Base-by-base conservation (phyloP, 2,329 filamentous ascomycete species). In the Leptodontidium sp. region DNA sequence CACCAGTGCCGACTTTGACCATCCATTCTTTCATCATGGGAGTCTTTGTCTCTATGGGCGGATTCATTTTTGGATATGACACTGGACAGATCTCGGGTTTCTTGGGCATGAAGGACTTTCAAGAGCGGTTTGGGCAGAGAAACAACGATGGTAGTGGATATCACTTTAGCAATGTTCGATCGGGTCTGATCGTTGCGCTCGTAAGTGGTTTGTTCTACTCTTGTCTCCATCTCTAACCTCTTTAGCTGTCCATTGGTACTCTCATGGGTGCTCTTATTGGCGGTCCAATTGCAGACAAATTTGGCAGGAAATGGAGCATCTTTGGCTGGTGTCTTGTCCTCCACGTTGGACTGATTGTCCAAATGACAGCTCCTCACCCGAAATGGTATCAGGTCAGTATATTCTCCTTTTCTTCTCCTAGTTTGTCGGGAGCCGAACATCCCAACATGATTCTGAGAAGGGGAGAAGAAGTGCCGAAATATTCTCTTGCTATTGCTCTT, bases 191-290 rank as follows among this genome's bases (percentile, higher is more conserved):
- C 68, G 85, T 88, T 65, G 72, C 55, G 17, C 50, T 74, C 50
- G 86, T 75, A 67, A 76, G 11, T 86, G 90, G 77, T 59, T 90
- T 35, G 8, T 15, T 43, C 17, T 26, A 43, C 15, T 52, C 6
- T n/a, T 12, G 7, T 35, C 14, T 52, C n/a, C n/a, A 6, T 14
- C 17, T 26, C 61, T 64, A 29, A 93, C 29, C 15, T 17, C 12
- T 17, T 40, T 86, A 84, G 70, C 86, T 94, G 59, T 94, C 92
- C 38, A 87, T 73, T 77, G 91, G 91, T 81, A 94, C 92, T 72
- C 94, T 94, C 84, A 91, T 94, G 71, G 92, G 92, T 78, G 90
- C 87, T 53, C 78, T 94, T 73, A 88, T 93, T 70, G 92, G 90
- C 65, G 92, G 92, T 83, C 88, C 87, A 29, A 79, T 91, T 49